Evolutionary conservation across 345 rosid genomes (phyloP).

Genomic region (Abelmoschus esculentus): DNA sequence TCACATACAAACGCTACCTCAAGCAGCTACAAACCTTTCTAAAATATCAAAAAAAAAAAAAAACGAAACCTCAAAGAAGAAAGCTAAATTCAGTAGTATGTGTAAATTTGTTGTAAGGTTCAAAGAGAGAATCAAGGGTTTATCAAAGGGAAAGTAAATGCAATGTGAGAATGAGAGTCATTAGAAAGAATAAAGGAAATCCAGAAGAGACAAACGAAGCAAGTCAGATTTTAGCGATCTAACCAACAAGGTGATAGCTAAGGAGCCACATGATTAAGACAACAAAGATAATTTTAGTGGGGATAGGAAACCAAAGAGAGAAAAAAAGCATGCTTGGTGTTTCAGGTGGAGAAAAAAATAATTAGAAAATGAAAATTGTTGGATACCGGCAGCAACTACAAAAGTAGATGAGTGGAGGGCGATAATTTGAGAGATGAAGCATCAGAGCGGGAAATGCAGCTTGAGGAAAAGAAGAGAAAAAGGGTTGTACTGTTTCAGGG

Average conservation of each 20-base stretch:
- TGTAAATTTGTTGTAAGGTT: not conserved
- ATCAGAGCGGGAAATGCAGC: not conserved
- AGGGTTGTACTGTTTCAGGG: not conserved
- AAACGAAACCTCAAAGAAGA: not conserved
- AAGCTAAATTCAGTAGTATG: not conserved
- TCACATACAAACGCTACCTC: not conserved
- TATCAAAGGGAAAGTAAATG: not conserved
- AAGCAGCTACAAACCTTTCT: not conserved
- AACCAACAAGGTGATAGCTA: no score
- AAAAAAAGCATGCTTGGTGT: no score
- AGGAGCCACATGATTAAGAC: no score
- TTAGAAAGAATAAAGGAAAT: not conserved
- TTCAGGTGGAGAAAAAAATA: no score
- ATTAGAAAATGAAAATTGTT: not conserved
- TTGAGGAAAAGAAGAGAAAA: not conserved
- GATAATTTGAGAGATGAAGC: not conserved
- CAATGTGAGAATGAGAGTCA: not conserved
- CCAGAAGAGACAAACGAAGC: not conserved
- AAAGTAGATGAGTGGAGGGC: not conserved
- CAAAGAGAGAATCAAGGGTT: not conserved
- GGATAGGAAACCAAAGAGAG: no score
- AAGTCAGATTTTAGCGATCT: not conserved
- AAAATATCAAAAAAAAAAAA: not conserved
- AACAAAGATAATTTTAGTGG: no score
- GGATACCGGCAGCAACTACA: not conserved